Conservation (phyloP, 1,284 basidiomycete genomes). For the Phylloboletellus chloephorus region DNA sequence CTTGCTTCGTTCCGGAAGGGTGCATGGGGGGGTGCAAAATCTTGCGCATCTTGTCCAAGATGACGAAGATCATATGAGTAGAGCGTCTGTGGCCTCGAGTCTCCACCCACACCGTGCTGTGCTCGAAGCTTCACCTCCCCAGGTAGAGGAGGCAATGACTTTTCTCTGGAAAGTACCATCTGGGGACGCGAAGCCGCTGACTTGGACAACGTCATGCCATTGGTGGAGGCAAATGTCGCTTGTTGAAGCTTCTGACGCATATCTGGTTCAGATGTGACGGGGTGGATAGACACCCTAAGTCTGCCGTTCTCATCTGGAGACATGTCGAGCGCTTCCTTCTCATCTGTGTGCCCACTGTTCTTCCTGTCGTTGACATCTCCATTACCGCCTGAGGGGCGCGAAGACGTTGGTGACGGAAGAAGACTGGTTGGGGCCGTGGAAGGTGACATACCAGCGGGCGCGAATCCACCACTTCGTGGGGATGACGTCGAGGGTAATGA, state of each 20-base stretch:
- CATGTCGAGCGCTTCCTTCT: constrained; percentile 31
- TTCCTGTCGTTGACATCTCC: constrained; percentile 46
- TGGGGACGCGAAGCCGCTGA: constrained; percentile 32
- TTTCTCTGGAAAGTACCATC: constrained; percentile 50
- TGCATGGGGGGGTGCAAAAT: constrained; percentile 56
- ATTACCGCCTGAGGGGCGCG: constrained; percentile 53
- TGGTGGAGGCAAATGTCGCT: constrained; percentile 29
- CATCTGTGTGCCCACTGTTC: constrained; percentile 35
- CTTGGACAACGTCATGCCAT: constrained; percentile 28
- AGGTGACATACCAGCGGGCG: constrained; percentile 56
- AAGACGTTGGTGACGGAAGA: constrained; percentile 67
- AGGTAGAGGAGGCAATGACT: constrained; percentile 71
- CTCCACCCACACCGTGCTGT: constrained; percentile 34
- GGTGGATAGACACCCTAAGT: constrained; percentile 40
- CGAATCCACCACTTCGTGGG: constrained; percentile 46
- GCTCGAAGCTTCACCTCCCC: constrained; percentile 44
- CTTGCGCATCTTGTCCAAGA: constrained; percentile 37
- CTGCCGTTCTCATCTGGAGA: constrained; percentile 32
- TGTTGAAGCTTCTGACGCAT: constrained; percentile 45
- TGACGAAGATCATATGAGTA: constrained; percentile 54
- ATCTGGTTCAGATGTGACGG: constrained; percentile 54
- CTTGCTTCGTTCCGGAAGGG: constrained; percentile 59
- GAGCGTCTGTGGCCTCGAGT: constrained; percentile 59
- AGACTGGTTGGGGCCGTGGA: constrained; percentile 68
- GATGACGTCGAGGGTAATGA: constrained; percentile 57